Evolutionary conservation across 495 filamentous ascomycete genomes (phyloP).

Genomic region (Polyplosphaeria fusca): DNA sequence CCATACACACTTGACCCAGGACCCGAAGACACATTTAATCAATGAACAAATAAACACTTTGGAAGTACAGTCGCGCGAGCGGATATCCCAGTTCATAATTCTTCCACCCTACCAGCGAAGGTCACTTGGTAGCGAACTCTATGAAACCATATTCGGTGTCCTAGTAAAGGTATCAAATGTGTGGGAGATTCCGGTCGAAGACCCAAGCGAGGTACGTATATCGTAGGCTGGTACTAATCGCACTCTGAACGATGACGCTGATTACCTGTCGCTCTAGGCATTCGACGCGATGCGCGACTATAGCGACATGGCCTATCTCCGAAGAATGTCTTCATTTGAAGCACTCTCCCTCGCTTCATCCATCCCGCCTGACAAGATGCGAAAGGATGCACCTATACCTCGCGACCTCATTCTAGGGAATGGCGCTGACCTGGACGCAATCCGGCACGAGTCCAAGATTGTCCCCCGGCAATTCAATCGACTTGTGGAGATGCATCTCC

Average conservation of each 20-base stretch:
- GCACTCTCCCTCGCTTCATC: conserved; percentile 52
- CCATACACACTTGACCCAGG: conserved; percentile 4
- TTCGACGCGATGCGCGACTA: conserved; percentile 89
- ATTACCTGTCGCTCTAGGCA: too few relatives aligned
- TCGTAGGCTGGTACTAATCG: too few relatives aligned
- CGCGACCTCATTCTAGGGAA: conserved; percentile 60
- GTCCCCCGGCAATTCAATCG: conserved; percentile 82
- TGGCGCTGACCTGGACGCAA: conserved; percentile 50
- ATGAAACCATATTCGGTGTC: conserved; percentile 67
- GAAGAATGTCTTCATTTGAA: conserved; percentile 51
- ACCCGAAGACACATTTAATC: conserved; percentile 18
- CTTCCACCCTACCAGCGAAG: conserved; percentile 81
- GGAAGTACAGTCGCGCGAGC: conserved; percentile 61
- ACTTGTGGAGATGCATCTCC: conserved; percentile 83
- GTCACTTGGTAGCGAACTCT: conserved; percentile 76
- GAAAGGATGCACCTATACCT: conserved; percentile 49
- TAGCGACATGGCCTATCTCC: conserved; percentile 71
- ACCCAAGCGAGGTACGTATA: conserved; percentile 94
- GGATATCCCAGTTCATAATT: conserved; percentile 93
- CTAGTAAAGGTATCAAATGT: conserved; percentile 61
- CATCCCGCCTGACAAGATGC: conserved; percentile 34
- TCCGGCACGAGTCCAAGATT: conserved; percentile 71
- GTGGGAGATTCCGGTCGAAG: conserved; percentile 87
- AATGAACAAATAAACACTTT: conserved; percentile 18
- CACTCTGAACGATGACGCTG: too few relatives aligned